A percentile compares a stretch with the other conserved stretches of the same genome.
Evolutionary conservation across 2,329 filamentous ascomycete species (phyloP).

Genomic region (Alternaria arbusti): DNA sequence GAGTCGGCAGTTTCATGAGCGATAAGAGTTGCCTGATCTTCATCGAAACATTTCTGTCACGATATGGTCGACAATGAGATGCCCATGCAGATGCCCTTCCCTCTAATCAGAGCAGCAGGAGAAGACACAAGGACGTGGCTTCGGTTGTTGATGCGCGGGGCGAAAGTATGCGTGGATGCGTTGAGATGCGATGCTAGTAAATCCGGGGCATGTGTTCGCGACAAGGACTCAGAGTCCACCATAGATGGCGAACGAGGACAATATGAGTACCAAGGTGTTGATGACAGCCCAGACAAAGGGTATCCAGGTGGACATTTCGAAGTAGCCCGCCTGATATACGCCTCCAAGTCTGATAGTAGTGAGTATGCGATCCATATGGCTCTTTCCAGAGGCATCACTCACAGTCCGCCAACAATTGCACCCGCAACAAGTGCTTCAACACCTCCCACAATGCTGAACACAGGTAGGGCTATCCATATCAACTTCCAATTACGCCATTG

Average conservation of each 20-base stretch:
- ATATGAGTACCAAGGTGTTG: constrained; percentile 79
- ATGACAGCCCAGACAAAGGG: constrained; percentile 87
- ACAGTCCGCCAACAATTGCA: constrained; percentile 82
- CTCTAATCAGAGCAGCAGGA: background rate
- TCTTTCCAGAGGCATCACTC: constrained; percentile 44
- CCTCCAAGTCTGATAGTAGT: constrained; percentile 68
- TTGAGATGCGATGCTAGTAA: background rate
- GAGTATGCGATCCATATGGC: constrained; percentile 7
- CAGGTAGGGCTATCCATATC: constrained; percentile 73
- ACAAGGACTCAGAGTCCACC: constrained; percentile 70
- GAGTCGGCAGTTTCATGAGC: background rate
- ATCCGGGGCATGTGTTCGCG: background rate
- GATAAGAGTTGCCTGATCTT: background rate
- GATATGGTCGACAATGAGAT: background rate
- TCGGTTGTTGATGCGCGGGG: background rate
- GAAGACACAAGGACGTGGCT: background rate
- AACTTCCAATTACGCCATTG: constrained; percentile 65
- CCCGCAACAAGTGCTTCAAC: constrained; percentile 81
- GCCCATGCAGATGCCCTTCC: background rate
- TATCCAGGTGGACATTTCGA: constrained; percentile 93
- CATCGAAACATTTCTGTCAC: background rate
- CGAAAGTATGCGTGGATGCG: background rate
- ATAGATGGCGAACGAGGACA: constrained; percentile 92
- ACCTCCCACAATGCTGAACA: constrained; percentile 74
- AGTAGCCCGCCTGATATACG: constrained; percentile 81